Evolutionary conservation across 768 basidiomycete species (phyloP).

Genomic region (Mycena haematopus): DNA sequence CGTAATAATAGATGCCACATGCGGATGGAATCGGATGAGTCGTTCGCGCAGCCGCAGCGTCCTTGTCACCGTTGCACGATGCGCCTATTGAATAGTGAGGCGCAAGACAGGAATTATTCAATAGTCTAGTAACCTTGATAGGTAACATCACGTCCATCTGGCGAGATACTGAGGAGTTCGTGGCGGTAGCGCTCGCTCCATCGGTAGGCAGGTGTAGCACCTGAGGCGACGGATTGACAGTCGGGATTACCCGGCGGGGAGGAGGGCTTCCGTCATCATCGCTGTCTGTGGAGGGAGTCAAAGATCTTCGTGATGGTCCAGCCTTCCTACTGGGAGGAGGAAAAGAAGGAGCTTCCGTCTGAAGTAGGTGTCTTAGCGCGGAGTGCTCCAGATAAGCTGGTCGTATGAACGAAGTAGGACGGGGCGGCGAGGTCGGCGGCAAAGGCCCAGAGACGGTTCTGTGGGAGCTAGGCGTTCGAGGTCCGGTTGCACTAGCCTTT

Average conservation of each 20-base stretch:
- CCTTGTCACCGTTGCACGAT: slow-evolving; percentile 69
- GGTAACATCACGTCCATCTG: slow-evolving; percentile 76
- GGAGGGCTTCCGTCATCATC: slow-evolving; percentile 69
- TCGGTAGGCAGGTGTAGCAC: slow-evolving; percentile 72
- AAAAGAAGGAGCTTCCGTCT: slow-evolving; percentile 54
- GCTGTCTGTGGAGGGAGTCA: slow-evolving; percentile 60
- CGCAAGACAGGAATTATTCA: neutral
- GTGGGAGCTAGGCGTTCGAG: slow-evolving; percentile 37
- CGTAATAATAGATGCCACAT: slow-evolving; percentile 95
- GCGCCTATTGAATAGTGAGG: slow-evolving; percentile 46
- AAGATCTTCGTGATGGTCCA: slow-evolving; percentile 37
- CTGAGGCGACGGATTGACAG: slow-evolving; percentile 43
- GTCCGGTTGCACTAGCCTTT: slow-evolving; percentile 47
- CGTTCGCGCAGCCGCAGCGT: slow-evolving; percentile 85
- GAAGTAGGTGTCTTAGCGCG: slow-evolving; percentile 71
- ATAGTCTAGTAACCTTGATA: slow-evolving; percentile 57
- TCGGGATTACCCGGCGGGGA: slow-evolving; percentile 51
- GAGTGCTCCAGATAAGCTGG: slow-evolving; percentile 83
- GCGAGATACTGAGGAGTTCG: slow-evolving; percentile 62
- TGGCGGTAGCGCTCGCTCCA: slow-evolving; percentile 79
- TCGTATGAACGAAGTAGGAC: slow-evolving; percentile 57
- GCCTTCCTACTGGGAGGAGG: slow-evolving; percentile 47
- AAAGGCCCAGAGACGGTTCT: slow-evolving; percentile 38
- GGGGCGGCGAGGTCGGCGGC: slow-evolving; percentile 38
- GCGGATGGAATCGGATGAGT: slow-evolving; percentile 79